Evolutionary conservation across 768 basidiomycete genomes (phyloP), one percentile per base, ranked within the genome.

Genomic region (Hygrocybe punicea): DNA sequence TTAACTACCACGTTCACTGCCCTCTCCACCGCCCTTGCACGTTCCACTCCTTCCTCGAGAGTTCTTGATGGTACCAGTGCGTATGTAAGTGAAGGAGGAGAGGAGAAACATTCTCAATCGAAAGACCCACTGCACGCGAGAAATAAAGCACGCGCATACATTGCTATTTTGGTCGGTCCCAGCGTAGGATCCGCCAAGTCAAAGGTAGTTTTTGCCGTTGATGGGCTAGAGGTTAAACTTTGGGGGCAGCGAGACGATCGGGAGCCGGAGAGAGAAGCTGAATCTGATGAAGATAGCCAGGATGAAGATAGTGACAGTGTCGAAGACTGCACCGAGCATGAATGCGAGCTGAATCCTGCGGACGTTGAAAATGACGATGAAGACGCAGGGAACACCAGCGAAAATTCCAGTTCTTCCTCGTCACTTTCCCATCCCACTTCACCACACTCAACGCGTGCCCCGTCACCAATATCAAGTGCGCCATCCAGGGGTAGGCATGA

Each of bases 1-100:
- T 73, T 91, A 11, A 76, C 80, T 52, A 88, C 88, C 0, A 90
- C 90, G 0, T 91, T 91, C 65, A 78, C 82, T 8, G 81, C 87
- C 0, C 75, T 92, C 5, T 87, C 89, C 1, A 84, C 84, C 0
- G 85, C 89, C 0, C 71, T 89, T 17, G 84, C 86, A 1, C 69
- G 65, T 9, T 19, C 53, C 3, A 19, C 44, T 6, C 3, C 40
- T 19, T 33, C 29, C 10, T 4, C 25, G 8, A 6, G n/a, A 11
- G 36, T 21, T 36, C 35, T 17, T 6, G 29, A 6, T 25, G 50
- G 7, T 17, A n/a, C n/a, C n/a, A n/a, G n/a, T n/a, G 16, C n/a
- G 29, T 3, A 49, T 13, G 16, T 48, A 48, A 24, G 44, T 35
- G 9, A 44, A 33, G n/a, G 54, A 44, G 53, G 46, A 21, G 42